These are phyloP conservation scores for Periconia sp. DNA, from an alignment of 2,329 filamentous ascomycete genomes.

Conservation along the genomic window DNA sequence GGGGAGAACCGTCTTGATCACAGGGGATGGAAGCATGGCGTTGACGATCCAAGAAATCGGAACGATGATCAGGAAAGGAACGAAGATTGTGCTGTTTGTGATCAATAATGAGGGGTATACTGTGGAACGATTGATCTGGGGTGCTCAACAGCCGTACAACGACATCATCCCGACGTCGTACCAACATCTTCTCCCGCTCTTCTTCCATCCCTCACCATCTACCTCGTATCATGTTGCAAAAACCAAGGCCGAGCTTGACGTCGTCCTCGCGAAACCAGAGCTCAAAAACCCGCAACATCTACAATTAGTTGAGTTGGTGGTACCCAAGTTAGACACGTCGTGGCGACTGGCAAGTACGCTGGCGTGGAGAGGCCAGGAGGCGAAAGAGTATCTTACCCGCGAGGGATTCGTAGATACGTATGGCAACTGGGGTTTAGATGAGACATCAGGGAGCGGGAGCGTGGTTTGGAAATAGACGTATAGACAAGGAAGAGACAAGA, in stretches of 20 bases:
- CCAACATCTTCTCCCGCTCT: conserved; percentile 49
- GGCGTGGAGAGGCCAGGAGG: conserved; percentile 41
- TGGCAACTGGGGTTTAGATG: conserved; percentile 38
- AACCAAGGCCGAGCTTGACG: conserved; percentile 47
- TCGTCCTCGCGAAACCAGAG: conserved; percentile 36
- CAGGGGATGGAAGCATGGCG: conserved; percentile 69
- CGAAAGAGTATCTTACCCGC: conserved; percentile 43
- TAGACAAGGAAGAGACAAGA: no score
- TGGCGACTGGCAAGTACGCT: conserved; percentile 45
- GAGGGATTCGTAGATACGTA: conserved; percentile 48
- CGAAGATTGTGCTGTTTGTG: conserved; percentile 48
- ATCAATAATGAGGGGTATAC: conserved; percentile 57
- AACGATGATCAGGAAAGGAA: conserved; percentile 61
- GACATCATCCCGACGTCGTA: conserved; percentile 49
- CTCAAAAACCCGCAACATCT: conserved; percentile 38
- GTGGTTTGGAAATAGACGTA: conserved; percentile 6
- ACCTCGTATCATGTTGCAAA: conserved; percentile 44
- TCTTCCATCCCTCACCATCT: conserved; percentile 38
- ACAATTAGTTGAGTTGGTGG: conserved; percentile 51
- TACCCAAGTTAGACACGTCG: conserved; percentile 49
- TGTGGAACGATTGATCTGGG: conserved; percentile 55
- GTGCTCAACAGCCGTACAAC: conserved; percentile 48
- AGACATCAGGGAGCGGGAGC: background rate
- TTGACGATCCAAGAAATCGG: conserved; percentile 71
- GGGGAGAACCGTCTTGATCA: conserved; percentile 61